Base-by-base conservation (phyloP, 495 filamentous ascomycete species). In the Hypoxylon crocopeplum region DNA sequence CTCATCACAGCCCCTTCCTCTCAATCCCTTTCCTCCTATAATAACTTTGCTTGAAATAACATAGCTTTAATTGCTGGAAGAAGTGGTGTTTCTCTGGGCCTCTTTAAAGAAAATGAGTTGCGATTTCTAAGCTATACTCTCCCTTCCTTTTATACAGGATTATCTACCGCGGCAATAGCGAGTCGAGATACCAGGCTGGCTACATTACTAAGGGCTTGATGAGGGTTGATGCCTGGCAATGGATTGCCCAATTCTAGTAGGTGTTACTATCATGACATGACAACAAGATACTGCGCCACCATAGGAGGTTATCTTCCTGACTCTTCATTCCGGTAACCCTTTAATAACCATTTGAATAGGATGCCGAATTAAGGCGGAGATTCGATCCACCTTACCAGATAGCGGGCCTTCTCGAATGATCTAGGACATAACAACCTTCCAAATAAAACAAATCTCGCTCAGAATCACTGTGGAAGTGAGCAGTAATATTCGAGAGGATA, bases 331-430 rank as follows among this genome's bases (percentile, higher is more conserved):
- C 6, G 12, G 24, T 45, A 45, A 21, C 24, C 20, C 27, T 54
- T n/a, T 15, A 32, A 47, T 19, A 48, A 17, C 16, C 7, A 4
- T 44, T 62, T n/a, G 16, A 50, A 62, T 34, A 56, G 58, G 58
- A 47, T 50, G 33, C 16, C 22, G 11, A 34, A 7, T 38, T 7
- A 12, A 13, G 24, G 25, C 30, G 24, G 36, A 48, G 21, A 37
- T 38, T 49, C 30, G 19, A 44, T 13, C 11, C 30, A 36, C 21
- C 13, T 33, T 27, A 22, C 25, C 7, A 15, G 44, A 30, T 22
- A 33, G 27, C 10, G 12, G n/a, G 15, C 4, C 17, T 25, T 22
- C 27, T 51, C 38, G 39, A 44, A 1, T 55, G 33, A 56, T 41
- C 24, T 12, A 30, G 24, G 29, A 42, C n/a, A 36, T 3, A 10